phyloP scores from a whole-genome alignment of 306 rosid species.

The Senna tora region DNA sequence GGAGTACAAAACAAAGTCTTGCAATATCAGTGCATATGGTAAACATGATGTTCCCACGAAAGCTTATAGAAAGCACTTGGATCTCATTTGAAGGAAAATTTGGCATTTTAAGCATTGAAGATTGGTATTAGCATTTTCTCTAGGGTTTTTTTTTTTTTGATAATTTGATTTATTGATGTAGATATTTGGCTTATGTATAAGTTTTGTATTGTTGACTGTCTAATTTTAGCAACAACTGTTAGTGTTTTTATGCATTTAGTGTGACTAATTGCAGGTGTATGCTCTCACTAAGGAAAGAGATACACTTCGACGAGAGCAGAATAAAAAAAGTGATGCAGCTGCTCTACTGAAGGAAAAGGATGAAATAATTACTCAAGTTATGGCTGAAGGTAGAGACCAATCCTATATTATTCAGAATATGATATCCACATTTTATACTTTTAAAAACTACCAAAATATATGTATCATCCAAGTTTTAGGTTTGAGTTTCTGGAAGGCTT shows the following conservation, averaged over 20 bases:
- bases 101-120: constrained; percentile 34
- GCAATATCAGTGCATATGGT: constrained; percentile 20
- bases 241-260: constrained; percentile 25
- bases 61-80: constrained; percentile 5
- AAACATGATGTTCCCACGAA: background rate
- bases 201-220: constrained; percentile 21
- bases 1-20: constrained; percentile 1
- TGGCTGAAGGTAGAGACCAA: constrained; percentile 87
- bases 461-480: constrained; percentile 28
- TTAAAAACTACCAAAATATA: background rate
- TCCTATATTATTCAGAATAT: background rate
- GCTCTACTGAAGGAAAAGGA: constrained; percentile 98
- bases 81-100: constrained; percentile 18
- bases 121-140: constrained; percentile 24
- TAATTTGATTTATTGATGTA: constrained; percentile 31
- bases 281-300: constrained; percentile 98
- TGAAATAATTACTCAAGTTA: constrained; percentile 97
- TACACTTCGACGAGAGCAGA: constrained; percentile 93
- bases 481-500: constrained; percentile 8
- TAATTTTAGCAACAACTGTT: constrained; percentile 20
- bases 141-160: constrained; percentile 24
- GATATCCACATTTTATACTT: background rate
- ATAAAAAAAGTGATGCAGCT: constrained; percentile 95
- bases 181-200: constrained; percentile 27
- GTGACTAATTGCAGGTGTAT: constrained; percentile 67